Conservation (phyloP, 148 eudicot genomes). For the Talinum fruticosum region DNA sequence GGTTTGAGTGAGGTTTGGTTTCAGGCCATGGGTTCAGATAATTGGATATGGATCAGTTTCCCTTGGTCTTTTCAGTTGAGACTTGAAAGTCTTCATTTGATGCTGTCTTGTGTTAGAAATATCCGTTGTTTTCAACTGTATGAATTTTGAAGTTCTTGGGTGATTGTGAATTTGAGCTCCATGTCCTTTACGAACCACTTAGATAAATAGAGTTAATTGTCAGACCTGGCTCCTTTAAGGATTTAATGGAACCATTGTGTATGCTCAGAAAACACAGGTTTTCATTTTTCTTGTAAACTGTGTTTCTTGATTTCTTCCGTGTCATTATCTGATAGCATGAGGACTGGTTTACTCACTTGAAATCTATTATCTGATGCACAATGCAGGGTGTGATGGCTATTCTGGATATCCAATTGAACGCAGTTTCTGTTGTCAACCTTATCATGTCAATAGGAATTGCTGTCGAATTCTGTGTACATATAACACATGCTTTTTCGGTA, state of each 20-base stretch:
- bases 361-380: slow-evolving; percentile 20
- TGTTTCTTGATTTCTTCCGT: neutral
- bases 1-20: neutral
- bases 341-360: slow-evolving; percentile 1
- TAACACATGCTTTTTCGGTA: slow-evolving; percentile 96
- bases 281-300: neutral
- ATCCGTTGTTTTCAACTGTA: neutral
- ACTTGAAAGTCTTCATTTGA: neutral
- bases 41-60: neutral
- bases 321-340: neutral
- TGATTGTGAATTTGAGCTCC: neutral
- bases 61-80: neutral
- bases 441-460: slow-evolving; percentile 95
- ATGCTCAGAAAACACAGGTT: neutral
- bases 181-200: neutral
- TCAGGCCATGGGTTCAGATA: neutral
- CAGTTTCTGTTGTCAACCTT: slow-evolving; percentile 94
- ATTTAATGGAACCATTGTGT: no score
- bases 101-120: neutral
- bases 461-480: slow-evolving; percentile 95
- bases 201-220: neutral
- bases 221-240: neutral
- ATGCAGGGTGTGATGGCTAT: slow-evolving; percentile 96
- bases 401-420: slow-evolving; percentile 78
- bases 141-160: neutral